Percentiles rank a stretch among this genome's conserved stretches.
Conservation (phyloP, 768 basidiomycete genomes). For the Xanthoconium purpureum region DNA sequence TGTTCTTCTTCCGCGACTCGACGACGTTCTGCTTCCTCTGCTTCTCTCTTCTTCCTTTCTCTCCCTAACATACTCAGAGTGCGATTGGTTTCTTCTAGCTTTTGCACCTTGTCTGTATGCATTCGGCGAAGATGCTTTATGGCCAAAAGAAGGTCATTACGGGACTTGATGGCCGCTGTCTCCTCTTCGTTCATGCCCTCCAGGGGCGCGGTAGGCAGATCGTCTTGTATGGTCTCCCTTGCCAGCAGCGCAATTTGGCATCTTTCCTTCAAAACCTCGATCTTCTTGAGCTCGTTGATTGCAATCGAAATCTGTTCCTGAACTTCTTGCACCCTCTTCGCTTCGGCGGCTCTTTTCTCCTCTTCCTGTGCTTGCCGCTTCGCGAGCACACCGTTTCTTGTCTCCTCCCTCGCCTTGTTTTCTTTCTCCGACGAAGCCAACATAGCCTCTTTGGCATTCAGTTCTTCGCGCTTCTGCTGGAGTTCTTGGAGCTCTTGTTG, state of each 20-base stretch:
- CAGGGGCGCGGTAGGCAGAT: conserved; percentile 18
- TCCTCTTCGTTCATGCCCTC: conserved; percentile 24
- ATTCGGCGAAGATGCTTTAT: conserved; percentile 18
- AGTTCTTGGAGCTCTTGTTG: conserved; percentile 21
- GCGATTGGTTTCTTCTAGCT: conserved; percentile 14
- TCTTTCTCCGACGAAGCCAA: conserved; percentile 25
- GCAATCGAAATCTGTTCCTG: conserved; percentile 21
- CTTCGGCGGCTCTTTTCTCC: conserved; percentile 17
- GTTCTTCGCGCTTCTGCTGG: conserved; percentile 15
- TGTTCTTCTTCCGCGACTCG: conserved; percentile 18
- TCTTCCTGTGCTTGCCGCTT: conserved; percentile 28
- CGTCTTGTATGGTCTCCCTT: not conserved
- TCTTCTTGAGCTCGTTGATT: conserved; percentile 17
- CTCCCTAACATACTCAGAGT: conserved; percentile 24
- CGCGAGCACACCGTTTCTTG: conserved; percentile 11
- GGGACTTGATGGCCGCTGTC: conserved; percentile 3
- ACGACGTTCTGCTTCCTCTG: conserved; percentile 16
- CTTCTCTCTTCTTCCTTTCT: conserved; percentile 19
- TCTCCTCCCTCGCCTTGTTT: conserved; percentile 24
- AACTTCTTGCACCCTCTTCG: conserved; percentile 12
- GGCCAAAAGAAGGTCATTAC: conserved; percentile 8
- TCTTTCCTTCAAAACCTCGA: conserved; percentile 5
- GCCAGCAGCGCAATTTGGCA: not conserved
- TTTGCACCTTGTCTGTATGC: conserved; percentile 16
- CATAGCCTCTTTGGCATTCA: conserved; percentile 17